phyloP scores from a whole-genome alignment of 2,329 filamentous ascomycete genomes.

The Clarireedia sp. region DNA sequence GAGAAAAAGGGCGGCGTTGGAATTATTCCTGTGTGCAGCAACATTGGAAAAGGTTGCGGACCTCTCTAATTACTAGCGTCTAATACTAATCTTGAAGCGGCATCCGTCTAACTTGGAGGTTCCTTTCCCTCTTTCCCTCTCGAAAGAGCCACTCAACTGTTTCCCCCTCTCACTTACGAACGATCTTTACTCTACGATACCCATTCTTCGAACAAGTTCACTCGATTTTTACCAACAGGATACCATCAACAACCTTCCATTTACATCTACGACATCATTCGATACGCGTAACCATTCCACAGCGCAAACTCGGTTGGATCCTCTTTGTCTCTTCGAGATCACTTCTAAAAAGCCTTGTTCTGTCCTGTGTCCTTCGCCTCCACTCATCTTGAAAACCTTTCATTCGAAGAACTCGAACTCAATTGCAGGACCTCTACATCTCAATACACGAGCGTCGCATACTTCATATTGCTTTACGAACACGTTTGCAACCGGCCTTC shows the following conservation, averaged over 20 bases:
- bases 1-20: conserved; percentile 3
- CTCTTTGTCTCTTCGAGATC: conserved; percentile 10
- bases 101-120: conserved; percentile 4
- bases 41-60: not conserved
- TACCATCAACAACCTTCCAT: not conserved
- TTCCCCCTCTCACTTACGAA: not conserved
- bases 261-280: not conserved
- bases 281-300: conserved; percentile 8
- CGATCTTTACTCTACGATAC: not conserved
- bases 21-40: not conserved
- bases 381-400: conserved; percentile 10
- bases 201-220: not conserved
- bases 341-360: conserved; percentile 1
- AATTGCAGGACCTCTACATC: conserved; percentile 7
- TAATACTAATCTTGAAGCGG: conserved; percentile 8
- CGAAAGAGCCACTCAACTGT: conserved; percentile 8
- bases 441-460: not conserved
- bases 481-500: not conserved
- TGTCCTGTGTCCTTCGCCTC: conserved; percentile 5
- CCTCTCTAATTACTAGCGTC: conserved; percentile 4
- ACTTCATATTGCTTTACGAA: not conserved
- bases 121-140: conserved; percentile 7
- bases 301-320: conserved; percentile 10
- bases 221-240: conserved; percentile 2
- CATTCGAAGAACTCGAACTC: conserved; percentile 5